These are phyloP conservation scores for Filosporella fistucella DNA, from an alignment of 495 filamentous ascomycete species.

Conservation along the genomic window DNA sequence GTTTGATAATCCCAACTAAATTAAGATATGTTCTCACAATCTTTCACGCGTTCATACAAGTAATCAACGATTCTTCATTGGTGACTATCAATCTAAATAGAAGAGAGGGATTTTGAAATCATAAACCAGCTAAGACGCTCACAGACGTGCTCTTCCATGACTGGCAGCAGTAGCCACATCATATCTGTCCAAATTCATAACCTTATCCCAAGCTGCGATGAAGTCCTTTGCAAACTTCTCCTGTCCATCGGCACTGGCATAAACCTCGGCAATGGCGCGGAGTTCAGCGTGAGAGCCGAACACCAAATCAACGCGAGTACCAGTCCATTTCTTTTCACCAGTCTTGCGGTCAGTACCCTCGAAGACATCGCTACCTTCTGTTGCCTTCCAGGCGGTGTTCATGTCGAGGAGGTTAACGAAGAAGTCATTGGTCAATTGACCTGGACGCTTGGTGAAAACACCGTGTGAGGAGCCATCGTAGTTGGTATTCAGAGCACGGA, in stretches of 20 bases:
- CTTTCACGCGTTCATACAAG: too few relatives aligned
- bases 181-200: conserved; percentile 66
- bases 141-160: conserved; percentile 7
- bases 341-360: conserved; percentile 62
- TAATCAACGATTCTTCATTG: too few relatives aligned
- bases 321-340: conserved; percentile 63
- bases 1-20: too few relatives aligned
- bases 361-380: conserved; percentile 44
- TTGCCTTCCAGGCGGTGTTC: conserved; percentile 56
- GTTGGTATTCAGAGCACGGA: conserved; percentile 62
- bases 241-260: conserved; percentile 47
- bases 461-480: conserved; percentile 58
- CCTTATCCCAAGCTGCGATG: conserved; percentile 65
- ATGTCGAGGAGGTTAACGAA: conserved; percentile 70
- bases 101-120: too few relatives aligned
- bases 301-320: conserved; percentile 61
- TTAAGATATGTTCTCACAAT: too few relatives aligned
- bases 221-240: conserved; percentile 68
- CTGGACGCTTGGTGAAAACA: conserved; percentile 58
- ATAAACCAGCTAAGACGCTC: too few relatives aligned
- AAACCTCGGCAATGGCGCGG: conserved; percentile 63
- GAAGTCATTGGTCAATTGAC: conserved; percentile 69
- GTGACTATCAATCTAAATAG: too few relatives aligned
- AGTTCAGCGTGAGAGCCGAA: conserved; percentile 70
- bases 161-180: conserved; percentile 35